Evolutionary conservation across 495 filamentous ascomycete genomes (phyloP).

Genomic region (Tuber magnatum): DNA sequence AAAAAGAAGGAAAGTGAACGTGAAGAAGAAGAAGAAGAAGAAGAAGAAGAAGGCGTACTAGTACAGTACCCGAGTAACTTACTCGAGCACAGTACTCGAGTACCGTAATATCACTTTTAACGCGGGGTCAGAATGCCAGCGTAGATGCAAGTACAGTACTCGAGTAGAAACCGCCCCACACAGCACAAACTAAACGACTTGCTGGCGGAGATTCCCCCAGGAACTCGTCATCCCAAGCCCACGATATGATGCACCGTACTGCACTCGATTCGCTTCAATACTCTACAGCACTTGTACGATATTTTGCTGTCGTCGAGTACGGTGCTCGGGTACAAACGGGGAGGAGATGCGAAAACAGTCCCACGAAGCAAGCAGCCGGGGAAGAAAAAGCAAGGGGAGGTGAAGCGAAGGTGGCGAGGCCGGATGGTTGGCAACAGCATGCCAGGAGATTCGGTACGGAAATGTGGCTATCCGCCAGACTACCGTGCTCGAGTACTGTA

Average conservation of each 20-base stretch:
- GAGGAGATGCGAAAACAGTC: not conserved
- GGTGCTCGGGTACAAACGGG: not conserved
- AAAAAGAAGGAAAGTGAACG: no score
- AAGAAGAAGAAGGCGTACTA: not conserved
- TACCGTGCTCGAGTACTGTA: no score
- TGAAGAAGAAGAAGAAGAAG: not conserved
- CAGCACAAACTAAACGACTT: not conserved
- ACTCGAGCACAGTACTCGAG: no score
- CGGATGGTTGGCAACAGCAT: not conserved
- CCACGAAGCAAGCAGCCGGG: not conserved
- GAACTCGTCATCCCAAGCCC: not conserved
- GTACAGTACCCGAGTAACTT: no score
- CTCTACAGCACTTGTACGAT: not conserved
- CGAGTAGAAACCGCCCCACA: no score
- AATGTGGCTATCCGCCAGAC: not conserved
- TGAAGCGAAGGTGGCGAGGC: not conserved
- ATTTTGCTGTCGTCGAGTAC: no score
- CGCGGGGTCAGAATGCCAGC: no score
- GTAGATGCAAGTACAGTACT: no score
- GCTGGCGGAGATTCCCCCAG: no score
- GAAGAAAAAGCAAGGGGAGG: not conserved
- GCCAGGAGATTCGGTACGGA: not conserved
- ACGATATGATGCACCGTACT: not conserved
- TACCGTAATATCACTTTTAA: not conserved
- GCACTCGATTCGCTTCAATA: not conserved